Base-by-base conservation (phyloP, 2,329 filamentous ascomycete genomes). In the Colletotrichum tabaci region DNA sequence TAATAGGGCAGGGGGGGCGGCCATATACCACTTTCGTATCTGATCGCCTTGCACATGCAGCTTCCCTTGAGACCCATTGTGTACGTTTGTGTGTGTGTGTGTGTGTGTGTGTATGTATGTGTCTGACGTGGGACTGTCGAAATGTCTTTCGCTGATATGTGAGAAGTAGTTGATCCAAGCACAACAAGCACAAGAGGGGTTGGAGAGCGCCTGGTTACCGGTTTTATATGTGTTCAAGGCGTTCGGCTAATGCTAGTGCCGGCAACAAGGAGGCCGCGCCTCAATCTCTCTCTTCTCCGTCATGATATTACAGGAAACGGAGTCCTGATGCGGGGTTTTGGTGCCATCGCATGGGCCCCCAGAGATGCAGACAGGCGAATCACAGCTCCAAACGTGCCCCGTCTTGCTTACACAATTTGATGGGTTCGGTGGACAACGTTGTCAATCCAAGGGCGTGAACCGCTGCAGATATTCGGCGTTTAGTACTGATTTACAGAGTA, bases 11-110 rank as follows among this genome's bases (percentile, higher is more conserved):
- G 30, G 30, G 26, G 30, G 30, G 30, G 30, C n/a, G n/a, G n/a
- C 30, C 30, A 30, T 30, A 35, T 71, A 82, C 81, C 78, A 68
- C 77, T 81, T 77, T 82, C 74, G 65, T 79, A 80, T 67, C 77
- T 75, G 49, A 82, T 74, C 63, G 79, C 77, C 61, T 80, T 79
- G 71, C 81, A 83, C 76, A 81, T 78, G 76, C 81, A 83, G 74
- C 79, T 81, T 44, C 81, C 81, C 56, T 62, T 63, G 44, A 74
- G 50, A 52, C 64, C 62, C 73, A 74, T 74, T 16, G 44, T 64
- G 52, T 38, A 23, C 3, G 10, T 63, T 15, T 30, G 3, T 30
- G 6, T 30, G 30, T 30, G 7, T 9, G 30, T 30, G 30, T 30
- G 3, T 30, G 26, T 30, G 6, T 30, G 6, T 30, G 30, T 30